These are phyloP conservation scores for Flaveria robusta DNA, from an alignment of 129 eudicot species.

Conservation along the genomic window DNA sequence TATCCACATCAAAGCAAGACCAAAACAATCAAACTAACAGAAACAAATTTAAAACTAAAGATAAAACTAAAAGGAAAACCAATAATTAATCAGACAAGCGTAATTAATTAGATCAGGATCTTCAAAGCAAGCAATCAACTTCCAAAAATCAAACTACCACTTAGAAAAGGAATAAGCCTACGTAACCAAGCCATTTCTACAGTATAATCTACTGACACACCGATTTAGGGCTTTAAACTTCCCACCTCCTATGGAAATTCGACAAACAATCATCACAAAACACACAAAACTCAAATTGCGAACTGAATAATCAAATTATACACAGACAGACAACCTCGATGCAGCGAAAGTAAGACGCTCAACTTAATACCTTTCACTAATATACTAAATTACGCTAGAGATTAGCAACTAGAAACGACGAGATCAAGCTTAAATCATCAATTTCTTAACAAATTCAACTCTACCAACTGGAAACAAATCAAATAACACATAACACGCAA, in stretches of 20 bases:
- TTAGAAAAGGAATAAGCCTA: neutral
- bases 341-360: neutral
- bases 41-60: neutral
- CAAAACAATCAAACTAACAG: conserved; percentile 12
- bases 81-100: neutral
- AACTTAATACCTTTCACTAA: neutral
- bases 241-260: neutral
- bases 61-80: neutral
- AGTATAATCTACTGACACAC: neutral
- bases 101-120: conserved; percentile 21
- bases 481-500: neutral
- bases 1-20: conserved; percentile 24
- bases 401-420: neutral
- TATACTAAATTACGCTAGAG: neutral
- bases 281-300: neutral
- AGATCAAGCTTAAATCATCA: neutral
- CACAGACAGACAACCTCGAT: neutral
- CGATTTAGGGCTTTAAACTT: neutral
- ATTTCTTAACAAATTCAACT: neutral
- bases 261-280: neutral
- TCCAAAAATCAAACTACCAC: neutral
- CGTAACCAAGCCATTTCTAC: conserved; percentile 8
- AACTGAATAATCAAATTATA: neutral
- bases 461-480: neutral
- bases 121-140: neutral